Evolutionary conservation across 1,284 basidiomycete species (phyloP).

Genomic region (Abortiporus biennis): DNA sequence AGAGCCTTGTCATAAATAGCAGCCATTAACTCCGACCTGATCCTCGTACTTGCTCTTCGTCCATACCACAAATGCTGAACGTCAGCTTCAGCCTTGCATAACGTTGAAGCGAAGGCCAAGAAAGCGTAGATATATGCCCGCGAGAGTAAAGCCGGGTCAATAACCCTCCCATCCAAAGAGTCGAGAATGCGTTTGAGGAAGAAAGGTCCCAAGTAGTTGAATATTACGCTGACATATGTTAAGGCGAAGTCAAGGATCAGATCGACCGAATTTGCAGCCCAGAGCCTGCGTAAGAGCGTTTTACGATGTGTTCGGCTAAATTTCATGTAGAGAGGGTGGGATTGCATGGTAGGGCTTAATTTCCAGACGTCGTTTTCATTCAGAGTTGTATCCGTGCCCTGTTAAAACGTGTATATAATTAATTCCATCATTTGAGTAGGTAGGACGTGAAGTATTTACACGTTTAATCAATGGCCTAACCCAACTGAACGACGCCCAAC

Average conservation of each 20-base stretch:
- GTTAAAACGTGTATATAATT: not conserved
- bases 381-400: constrained; percentile 57
- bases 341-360: constrained; percentile 64
- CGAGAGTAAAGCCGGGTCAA: constrained; percentile 40
- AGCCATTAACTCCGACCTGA: constrained; percentile 71
- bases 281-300: constrained; percentile 60
- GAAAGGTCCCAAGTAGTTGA: constrained; percentile 67
- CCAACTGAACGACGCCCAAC: constrained; percentile 82
- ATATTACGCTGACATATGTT: constrained; percentile 56
- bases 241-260: constrained; percentile 62
- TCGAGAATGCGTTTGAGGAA: constrained; percentile 61
- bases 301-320: constrained; percentile 38
- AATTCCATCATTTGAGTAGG: not conserved
- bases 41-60: constrained; percentile 63
- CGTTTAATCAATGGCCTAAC: constrained; percentile 58
- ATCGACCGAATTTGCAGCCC: constrained; percentile 69
- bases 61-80: constrained; percentile 77
- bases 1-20: constrained; percentile 89
- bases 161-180: constrained; percentile 23
- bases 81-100: constrained; percentile 65
- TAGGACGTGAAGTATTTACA: constrained; percentile 16
- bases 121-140: constrained; percentile 70
- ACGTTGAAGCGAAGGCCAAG: constrained; percentile 53
- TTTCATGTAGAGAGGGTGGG: constrained; percentile 58
- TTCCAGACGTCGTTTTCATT: constrained; percentile 68